Base-by-base conservation (phyloP, 1,284 basidiomycete species). In the Irpex sp. region DNA sequence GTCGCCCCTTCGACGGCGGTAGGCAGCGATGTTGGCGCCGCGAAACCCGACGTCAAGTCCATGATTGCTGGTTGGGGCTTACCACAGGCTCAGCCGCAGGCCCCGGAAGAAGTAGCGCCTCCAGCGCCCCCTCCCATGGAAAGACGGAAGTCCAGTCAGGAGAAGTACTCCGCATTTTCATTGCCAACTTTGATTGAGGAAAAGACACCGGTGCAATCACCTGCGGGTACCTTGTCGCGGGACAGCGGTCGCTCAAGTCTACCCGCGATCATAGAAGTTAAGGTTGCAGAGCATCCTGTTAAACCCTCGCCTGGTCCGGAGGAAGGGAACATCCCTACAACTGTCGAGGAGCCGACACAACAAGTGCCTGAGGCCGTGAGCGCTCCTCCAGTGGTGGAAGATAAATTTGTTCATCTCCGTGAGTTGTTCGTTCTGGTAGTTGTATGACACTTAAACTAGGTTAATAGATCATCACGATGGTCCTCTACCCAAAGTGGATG, bases 101-200 rank as follows among this genome's bases (percentile, higher is more conserved):
- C 64, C 5, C 43, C 65, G 6, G 58, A 53, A 37, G 46, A 62
- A 11, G 15, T 49, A 8, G 21, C 31, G n/a, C 15, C 53, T 55
- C 46, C 33, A 26, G 54, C 33, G 15, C 58, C 66, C 6, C 66
- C 64, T 5, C 60, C 64, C 39, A 17, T 61, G 46, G 88, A 90
- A 68, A 86, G 81, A 67, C 81, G 86, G 56, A 85, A 81, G 70
- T 86, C 88, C 19, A 89, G 80, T 67, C 85, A 84, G 68, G 89
- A 90, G 63, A 85, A 80, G 66, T 89, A 88, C 67, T 83, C 87
- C 8, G 79, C 82, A 1, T 79, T 87, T 51, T 76, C 77, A 37
- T 74, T 92, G 69, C 89, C 90, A 26, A 78, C 88, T 4, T 71
- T 92, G 61, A 77, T 81, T 62, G 90, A 92, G 73, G 90, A 87